Percentiles rank a stretch among this genome's conserved stretches.
phyloP scores from a whole-genome alignment of 208 protist species.

The Acanthamoeba lenticulata region DNA sequence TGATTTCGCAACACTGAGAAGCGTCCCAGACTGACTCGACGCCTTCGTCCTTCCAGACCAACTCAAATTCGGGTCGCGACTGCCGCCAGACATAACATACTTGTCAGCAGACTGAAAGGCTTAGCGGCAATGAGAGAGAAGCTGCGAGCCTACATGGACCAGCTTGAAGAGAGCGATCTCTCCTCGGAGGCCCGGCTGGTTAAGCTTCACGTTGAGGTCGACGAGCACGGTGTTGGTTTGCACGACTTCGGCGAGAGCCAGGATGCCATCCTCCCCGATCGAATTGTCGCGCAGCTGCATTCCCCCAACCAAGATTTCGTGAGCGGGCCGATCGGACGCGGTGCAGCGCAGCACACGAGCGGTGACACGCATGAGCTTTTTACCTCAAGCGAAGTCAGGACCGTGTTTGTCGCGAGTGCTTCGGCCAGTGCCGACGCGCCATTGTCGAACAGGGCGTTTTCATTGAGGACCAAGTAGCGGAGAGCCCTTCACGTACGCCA shows the following conservation, averaged over 20 bases:
- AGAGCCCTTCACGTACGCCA: too few species aligned
- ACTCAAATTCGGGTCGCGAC: not conserved
- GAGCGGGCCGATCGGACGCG: not conserved
- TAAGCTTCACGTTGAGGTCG: not conserved
- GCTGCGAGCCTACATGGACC: too few species aligned
- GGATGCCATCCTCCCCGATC: not conserved
- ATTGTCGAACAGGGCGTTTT: not conserved
- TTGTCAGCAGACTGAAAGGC: too few species aligned
- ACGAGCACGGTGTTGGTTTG: not conserved
- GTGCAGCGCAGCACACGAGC: not conserved
- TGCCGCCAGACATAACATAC: too few species aligned
- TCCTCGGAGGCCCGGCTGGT: not conserved
- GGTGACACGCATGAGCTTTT: not conserved
- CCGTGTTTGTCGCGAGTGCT: not conserved
- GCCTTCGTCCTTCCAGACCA: not conserved
- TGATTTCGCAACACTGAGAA: not conserved
- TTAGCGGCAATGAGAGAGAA: too few species aligned
- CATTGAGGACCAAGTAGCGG: conserved; percentile 1
- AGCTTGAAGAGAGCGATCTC: not conserved
- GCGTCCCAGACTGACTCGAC: not conserved
- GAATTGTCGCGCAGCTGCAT: not conserved
- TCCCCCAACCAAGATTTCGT: not conserved
- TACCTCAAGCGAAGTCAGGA: not conserved
- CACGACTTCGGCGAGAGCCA: not conserved
- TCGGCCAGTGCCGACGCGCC: not conserved